Evolutionary conservation across 2,329 filamentous ascomycete species (phyloP), one percentile per base, ranked within the genome.

Genomic region (Pyricularia sp.): DNA sequence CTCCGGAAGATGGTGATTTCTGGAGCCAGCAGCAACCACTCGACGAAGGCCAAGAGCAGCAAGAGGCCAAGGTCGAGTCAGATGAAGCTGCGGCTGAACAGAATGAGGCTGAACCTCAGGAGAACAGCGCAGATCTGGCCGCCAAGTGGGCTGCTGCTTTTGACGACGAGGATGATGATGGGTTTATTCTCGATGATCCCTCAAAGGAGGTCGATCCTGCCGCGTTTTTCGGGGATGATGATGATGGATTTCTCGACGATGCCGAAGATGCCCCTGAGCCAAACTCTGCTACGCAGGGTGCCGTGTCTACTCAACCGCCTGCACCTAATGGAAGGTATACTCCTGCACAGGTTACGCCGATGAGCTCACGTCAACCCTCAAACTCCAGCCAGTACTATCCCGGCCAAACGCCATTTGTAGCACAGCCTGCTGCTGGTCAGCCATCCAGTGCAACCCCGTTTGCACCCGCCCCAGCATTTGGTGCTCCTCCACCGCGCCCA

Each of bases 71-170:
- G 33, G 49, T 31, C 9, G 60, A 60, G 12, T 65, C 68, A n/a
- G 70, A 70, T 31, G 69, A 72, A 28, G 66, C 71, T 24, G 68
- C 70, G 19, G 62, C 70, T 57, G 44, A 71, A 62, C 60, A 67
- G 26, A 71, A 16, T 10, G 49, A 68, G 57, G 62, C 67, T 12
- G 68, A 70, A 19, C 31, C 33, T 49, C 31, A 62, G 13, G 61
- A 62, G 30, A 69, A 70, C 5, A 78, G 82, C 7, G 83, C 87
- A 57, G 89, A 93, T 71, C 75, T 94, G 55, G 88, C 89, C 60
- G 89, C 89, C 22, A 87, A 91, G 69, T 96, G 93, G 90, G 85
- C 91, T 68, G 88, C 90, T 61, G 90, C 91, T 59, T 84, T 97
- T 70, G 90, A 79, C 16, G 88, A 90, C 62, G 88, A 93, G 68